Conservation (phyloP, 192 early-diverging fungal genomes). For the Bifiguratus adelaidae region DNA sequence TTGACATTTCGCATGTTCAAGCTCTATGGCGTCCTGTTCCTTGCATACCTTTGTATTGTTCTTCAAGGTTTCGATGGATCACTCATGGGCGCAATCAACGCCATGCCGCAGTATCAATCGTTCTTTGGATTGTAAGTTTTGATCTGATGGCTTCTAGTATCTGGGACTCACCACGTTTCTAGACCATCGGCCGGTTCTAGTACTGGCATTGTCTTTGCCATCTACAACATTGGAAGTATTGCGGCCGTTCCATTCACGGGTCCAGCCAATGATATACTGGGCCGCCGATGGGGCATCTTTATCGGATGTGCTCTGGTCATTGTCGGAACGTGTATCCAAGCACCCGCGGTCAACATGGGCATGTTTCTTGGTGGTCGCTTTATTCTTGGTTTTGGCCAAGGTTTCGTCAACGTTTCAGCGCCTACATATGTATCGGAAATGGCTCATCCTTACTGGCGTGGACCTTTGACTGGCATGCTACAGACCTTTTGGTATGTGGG, state of each 20-base stretch:
- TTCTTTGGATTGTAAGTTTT: not conserved
- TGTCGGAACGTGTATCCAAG: slow-evolving; percentile 60
- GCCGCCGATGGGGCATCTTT: slow-evolving; percentile 53
- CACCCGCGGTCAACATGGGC: slow-evolving; percentile 31
- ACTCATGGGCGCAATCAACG: slow-evolving; percentile 4
- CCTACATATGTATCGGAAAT: slow-evolving; percentile 58
- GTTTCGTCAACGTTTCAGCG: slow-evolving; percentile 50
- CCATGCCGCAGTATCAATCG: not conserved
- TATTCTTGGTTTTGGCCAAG: slow-evolving; percentile 66
- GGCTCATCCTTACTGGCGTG: slow-evolving; percentile 62
- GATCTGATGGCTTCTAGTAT: not conserved
- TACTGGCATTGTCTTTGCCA: slow-evolving; percentile 43
- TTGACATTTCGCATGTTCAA: no score
- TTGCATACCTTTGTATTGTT: no score
- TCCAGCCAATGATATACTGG: slow-evolving; percentile 45
- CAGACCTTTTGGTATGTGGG: slow-evolving; percentile 34
- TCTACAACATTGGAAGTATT: slow-evolving; percentile 54
- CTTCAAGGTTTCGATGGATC: slow-evolving; percentile 5
- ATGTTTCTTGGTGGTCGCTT: slow-evolving; percentile 63
- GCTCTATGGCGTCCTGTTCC: no score
- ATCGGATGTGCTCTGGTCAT: slow-evolving; percentile 43
- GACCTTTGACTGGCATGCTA: slow-evolving; percentile 55
- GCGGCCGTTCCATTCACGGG: slow-evolving; percentile 49
- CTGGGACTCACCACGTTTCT: not conserved
- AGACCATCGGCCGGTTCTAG: not conserved